These are phyloP conservation scores for Ceratocystis cacaofunesta DNA, from an alignment of 2,329 filamentous ascomycete species.

Conservation along the genomic window DNA sequence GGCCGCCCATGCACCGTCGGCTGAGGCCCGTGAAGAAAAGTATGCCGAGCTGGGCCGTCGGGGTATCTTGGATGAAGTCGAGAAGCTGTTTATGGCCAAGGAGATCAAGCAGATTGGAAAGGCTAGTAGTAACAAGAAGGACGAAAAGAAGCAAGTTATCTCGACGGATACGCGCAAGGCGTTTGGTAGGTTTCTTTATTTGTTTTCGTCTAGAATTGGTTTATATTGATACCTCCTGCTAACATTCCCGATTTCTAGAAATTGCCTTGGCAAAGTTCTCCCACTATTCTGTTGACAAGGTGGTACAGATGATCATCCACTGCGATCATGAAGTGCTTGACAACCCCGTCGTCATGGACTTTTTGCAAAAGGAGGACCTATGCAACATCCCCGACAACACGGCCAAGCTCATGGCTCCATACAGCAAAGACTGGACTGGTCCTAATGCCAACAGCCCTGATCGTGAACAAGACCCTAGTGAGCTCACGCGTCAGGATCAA, in stretches of 20 bases:
- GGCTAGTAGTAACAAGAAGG: conserved; percentile 50
- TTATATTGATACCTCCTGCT: conserved; percentile 22
- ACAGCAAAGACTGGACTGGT: conserved; percentile 91
- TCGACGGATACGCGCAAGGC: conserved; percentile 77
- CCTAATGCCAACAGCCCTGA: conserved; percentile 36
- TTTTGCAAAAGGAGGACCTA: conserved; percentile 80
- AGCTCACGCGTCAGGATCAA: conserved; percentile 89
- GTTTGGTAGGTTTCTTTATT: conserved; percentile 43
- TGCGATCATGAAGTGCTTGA: conserved; percentile 82
- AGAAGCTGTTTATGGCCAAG: conserved; percentile 94
- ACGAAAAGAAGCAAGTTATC: conserved; percentile 96
- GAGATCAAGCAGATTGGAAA: conserved; percentile 80
- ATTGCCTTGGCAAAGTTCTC: conserved; percentile 92
- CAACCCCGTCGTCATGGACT: conserved; percentile 89
- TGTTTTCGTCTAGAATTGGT: background rate
- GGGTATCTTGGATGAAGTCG: conserved; percentile 92
- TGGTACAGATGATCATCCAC: conserved; percentile 88
- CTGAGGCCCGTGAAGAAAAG: conserved; percentile 83
- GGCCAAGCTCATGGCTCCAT: conserved; percentile 81
- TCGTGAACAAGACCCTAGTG: conserved; percentile 71
- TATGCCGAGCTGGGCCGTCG: conserved; percentile 85
- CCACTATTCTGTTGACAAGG: conserved; percentile 64
- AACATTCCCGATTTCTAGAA: conserved; percentile 32
- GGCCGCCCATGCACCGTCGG: conserved; percentile 74
- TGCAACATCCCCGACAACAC: conserved; percentile 87